phyloP scores from a whole-genome alignment of 441 rosid species.

The Erodium texanum region DNA sequence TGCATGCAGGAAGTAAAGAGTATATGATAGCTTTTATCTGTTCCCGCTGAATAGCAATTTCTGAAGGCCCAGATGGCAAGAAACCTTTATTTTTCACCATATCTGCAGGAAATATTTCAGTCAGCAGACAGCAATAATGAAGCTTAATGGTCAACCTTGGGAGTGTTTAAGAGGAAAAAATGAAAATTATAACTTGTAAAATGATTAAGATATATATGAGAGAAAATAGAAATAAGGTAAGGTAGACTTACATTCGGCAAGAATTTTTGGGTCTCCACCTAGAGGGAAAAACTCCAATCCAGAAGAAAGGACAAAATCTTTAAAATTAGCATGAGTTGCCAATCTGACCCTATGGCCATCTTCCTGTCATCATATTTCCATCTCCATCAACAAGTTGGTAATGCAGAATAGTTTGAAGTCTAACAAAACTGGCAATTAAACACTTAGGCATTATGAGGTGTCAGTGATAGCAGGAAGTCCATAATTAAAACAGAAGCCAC shows the following conservation, averaged over 20 bases:
- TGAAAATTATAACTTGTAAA: background rate
- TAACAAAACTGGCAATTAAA: background rate
- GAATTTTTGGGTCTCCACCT: conserved; percentile 60
- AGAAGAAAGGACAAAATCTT: conserved; percentile 42
- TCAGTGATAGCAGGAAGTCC: background rate
- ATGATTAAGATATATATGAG: background rate
- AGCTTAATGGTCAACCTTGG: conserved; percentile 2
- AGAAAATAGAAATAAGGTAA: background rate
- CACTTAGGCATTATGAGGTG: background rate
- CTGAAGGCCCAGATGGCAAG: background rate
- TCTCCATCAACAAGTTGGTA: conserved; percentile 4
- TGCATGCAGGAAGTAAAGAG: background rate
- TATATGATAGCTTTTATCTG: background rate
- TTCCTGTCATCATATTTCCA: conserved; percentile 32
- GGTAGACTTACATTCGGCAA: conserved; percentile 44
- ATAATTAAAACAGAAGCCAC: background rate
- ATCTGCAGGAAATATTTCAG: background rate
- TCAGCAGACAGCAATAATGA: too few relatives aligned
- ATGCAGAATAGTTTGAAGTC: background rate
- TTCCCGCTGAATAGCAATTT: background rate
- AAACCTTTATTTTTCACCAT: conserved; percentile 4
- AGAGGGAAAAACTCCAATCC: conserved; percentile 55
- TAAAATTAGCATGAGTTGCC: conserved; percentile 53
- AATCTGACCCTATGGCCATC: conserved; percentile 55
- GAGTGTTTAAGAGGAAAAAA: background rate